Conservation (phyloP, 1,139 yeast genomes). For the Geotrichum klebahnii region DNA sequence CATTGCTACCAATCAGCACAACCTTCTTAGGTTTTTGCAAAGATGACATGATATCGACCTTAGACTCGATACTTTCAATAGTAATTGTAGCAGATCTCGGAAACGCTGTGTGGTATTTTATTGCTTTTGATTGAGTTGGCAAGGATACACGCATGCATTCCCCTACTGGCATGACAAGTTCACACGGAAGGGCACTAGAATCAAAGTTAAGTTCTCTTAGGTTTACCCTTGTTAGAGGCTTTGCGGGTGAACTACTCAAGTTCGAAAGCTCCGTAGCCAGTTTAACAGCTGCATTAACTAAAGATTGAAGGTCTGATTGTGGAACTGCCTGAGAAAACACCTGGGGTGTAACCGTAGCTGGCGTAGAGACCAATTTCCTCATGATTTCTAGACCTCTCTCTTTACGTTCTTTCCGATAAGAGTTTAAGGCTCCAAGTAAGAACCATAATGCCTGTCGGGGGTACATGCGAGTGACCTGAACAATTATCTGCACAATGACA, state of each 20-base stretch:
- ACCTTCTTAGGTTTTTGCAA: conserved; percentile 84
- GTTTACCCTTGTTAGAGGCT: conserved; percentile 2
- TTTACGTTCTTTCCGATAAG: conserved; percentile 57
- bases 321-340: conserved; percentile 13
- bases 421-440: conserved; percentile 66
- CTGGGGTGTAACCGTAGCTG: conserved; percentile 14
- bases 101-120: conserved; percentile 50
- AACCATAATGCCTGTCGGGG: conserved; percentile 87
- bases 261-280: conserved; percentile 37
- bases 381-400: conserved; percentile 51
- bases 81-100: conserved; percentile 53
- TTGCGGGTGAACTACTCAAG: conserved; percentile 36
- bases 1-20: conserved; percentile 74
- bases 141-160: conserved; percentile 64
- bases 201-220: conserved; percentile 43
- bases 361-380: conserved; percentile 18
- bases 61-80: conserved; percentile 52
- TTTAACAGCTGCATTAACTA: conserved; percentile 31
- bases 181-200: conserved; percentile 52
- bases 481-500: conserved; percentile 54
- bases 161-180: conserved; percentile 77
- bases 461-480: conserved; percentile 56
- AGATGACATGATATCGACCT: conserved; percentile 68
- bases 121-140: conserved; percentile 50
- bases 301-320: conserved; percentile 11